These are phyloP conservation scores for Termitomyces bulborhizus DNA, from an alignment of 768 basidiomycete genomes.

Conservation along the genomic window DNA sequence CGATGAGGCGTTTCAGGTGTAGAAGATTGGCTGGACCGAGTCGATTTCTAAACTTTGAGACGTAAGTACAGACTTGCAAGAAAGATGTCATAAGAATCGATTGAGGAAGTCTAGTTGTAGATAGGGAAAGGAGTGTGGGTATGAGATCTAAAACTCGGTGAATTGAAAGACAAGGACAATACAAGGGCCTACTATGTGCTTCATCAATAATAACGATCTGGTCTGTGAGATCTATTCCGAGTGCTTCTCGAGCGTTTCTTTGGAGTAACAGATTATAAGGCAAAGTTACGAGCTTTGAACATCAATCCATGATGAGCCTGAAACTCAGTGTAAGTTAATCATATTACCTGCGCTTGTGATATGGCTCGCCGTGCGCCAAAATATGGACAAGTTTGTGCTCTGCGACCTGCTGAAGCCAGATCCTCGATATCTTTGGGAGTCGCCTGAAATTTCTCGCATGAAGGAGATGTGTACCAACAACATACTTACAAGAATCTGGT, in stretches of 20 bases:
- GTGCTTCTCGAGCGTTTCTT: conserved; percentile 74
- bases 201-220: conserved; percentile 93
- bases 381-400: conserved; percentile 79
- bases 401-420: conserved; percentile 65
- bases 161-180: neutral
- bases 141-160: conserved; percentile 58
- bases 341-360: conserved; percentile 75
- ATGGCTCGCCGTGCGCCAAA: conserved; percentile 88
- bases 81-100: conserved; percentile 54
- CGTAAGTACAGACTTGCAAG: conserved; percentile 72
- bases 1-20: conserved; percentile 73
- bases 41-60: conserved; percentile 70
- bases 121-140: conserved; percentile 82
- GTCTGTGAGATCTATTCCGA: conserved; percentile 78
- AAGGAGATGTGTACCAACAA: neutral
- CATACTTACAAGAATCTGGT: conserved; percentile 69
- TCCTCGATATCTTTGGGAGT: conserved; percentile 94
- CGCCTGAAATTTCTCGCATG: conserved; percentile 41
- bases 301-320: neutral
- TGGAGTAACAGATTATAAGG: conserved; percentile 92
- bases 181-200: conserved; percentile 74
- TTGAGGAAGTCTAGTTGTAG: conserved; percentile 62
- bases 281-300: conserved; percentile 70
- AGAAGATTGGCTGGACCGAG: conserved; percentile 68
- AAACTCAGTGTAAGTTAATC: neutral